These are phyloP conservation scores for Lignosus rhinocerotis DNA, from an alignment of 1,284 basidiomycete genomes.

Conservation along the genomic window DNA sequence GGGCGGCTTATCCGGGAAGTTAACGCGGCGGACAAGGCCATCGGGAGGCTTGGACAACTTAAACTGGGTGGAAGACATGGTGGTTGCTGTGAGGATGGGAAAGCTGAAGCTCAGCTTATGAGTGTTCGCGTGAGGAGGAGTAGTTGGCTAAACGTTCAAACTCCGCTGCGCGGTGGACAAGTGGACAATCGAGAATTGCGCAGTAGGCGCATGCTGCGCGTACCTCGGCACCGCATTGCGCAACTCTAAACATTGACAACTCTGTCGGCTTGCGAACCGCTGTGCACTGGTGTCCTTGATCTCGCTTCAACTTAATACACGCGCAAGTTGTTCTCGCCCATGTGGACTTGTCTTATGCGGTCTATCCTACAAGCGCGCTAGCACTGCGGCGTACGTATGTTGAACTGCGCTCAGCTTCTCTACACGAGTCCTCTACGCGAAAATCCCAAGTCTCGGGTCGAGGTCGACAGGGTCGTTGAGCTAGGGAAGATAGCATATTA, in stretches of 20 bases:
- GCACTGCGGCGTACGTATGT: slow-evolving; percentile 3
- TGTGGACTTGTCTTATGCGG: slow-evolving; percentile 2
- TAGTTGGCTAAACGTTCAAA: slow-evolving; percentile 20
- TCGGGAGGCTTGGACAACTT: slow-evolving; percentile 34
- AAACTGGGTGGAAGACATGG: slow-evolving; percentile 34
- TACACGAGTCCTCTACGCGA: slow-evolving; percentile 47
- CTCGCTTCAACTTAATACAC: background rate
- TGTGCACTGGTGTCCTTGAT: no score
- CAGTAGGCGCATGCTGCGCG: slow-evolving; percentile 12
- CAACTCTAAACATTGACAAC: slow-evolving; percentile 1
- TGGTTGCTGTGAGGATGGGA: slow-evolving; percentile 4
- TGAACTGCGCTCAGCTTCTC: background rate
- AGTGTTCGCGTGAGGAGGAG: slow-evolving; percentile 1
- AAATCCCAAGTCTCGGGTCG: slow-evolving; percentile 63
- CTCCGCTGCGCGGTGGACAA: slow-evolving; percentile 29
- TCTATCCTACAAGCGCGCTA: slow-evolving; percentile 18
- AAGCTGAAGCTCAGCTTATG: slow-evolving; percentile 12
- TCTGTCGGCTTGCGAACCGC: no score
- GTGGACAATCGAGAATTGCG: slow-evolving; percentile 15
- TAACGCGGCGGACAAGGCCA: slow-evolving; percentile 53
- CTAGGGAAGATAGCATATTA: slow-evolving; percentile 32
- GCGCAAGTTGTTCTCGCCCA: slow-evolving; percentile 4
- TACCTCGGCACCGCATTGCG: slow-evolving; percentile 17
- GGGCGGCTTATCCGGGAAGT: slow-evolving; percentile 49
- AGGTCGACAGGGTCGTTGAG: slow-evolving; percentile 73